Evolutionary conservation across 805 yeast genomes (phyloP), one percentile per base, ranked within the genome.

Genomic region (Candida ortonii): DNA sequence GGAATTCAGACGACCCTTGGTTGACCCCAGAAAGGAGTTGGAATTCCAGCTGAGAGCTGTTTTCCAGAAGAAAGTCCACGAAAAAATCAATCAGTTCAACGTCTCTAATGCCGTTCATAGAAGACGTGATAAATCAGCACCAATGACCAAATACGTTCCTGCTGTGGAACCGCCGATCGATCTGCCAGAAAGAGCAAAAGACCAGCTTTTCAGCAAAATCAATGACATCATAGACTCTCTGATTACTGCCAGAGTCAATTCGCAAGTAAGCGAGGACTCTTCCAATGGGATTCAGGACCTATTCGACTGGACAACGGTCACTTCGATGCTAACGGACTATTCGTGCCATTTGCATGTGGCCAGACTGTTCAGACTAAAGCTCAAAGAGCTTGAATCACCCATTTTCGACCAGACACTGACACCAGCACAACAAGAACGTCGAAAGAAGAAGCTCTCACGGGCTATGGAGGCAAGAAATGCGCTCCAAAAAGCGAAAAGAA

Each of bases 121-220:
- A 10, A 30, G 30, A 12, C 21, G 15, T 13, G 24, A 19, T 22
- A 27, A 32, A 15, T 24, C 29, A 19, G 20, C 24, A n/a, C 22
- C 34, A 12, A 33, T 17, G 17, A 32, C 27, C 26, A 41, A 38
- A 22, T 38, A 28, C 22, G 12, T 28, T 8, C 54, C 58, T 3
- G 31, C 48, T 9, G 25, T 55, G 6, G 58, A 55, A 8, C 55
- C 57, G 3, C 51, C 51, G 0, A 36, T 54, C 3, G 33, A 35
- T 11, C 21, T 57, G 4, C 49, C 52, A 2, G 16, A 9, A 2
- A 28, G 21, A n/a, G 21, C 46, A 7, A 43, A 45, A 22, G 22
- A 26, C 12, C 36, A 46, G 11, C 18, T 54, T 4, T 6, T 40
- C 5, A 16, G 32, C 4, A 53, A 41, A 15, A 13, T 58, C 8